Conservation (phyloP, 495 filamentous ascomycete species). For the Aspergillus indologenus region DNA sequence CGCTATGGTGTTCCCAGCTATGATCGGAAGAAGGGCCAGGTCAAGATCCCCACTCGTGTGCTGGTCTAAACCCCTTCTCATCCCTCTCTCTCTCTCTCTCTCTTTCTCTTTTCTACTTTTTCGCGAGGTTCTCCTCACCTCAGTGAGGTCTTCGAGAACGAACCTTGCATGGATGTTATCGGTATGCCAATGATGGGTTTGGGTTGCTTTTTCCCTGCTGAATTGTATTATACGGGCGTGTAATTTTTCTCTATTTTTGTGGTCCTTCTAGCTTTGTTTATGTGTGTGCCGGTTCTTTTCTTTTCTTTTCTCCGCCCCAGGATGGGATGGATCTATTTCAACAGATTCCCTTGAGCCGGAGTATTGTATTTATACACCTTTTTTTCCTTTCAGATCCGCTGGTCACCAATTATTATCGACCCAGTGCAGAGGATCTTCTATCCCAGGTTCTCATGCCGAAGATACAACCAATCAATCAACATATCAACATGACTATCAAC, state of each 20-base stretch:
- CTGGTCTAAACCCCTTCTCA: slow-evolving; percentile 32
- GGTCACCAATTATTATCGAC: background rate
- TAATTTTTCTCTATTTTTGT: background rate
- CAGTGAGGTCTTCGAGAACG: background rate
- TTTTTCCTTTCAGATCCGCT: background rate
- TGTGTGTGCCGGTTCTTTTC: background rate
- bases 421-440: no score
- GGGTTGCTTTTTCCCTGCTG: background rate
- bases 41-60: slow-evolving; percentile 70
- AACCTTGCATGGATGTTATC: background rate
- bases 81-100: background rate
- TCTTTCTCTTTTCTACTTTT: background rate
- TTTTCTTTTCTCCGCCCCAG: background rate
- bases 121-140: no score
- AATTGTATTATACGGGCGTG: background rate
- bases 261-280: background rate
- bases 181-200: background rate
- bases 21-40: slow-evolving; percentile 68
- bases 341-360: background rate
- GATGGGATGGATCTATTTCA: background rate
- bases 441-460: no score
- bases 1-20: slow-evolving; percentile 68
- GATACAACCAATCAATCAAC: background rate
- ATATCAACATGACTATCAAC: background rate
- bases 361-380: background rate